Evolutionary conservation across 805 yeast genomes (phyloP), one percentile per base, ranked within the genome.

Genomic region (Phaffomyces opuntiae): DNA sequence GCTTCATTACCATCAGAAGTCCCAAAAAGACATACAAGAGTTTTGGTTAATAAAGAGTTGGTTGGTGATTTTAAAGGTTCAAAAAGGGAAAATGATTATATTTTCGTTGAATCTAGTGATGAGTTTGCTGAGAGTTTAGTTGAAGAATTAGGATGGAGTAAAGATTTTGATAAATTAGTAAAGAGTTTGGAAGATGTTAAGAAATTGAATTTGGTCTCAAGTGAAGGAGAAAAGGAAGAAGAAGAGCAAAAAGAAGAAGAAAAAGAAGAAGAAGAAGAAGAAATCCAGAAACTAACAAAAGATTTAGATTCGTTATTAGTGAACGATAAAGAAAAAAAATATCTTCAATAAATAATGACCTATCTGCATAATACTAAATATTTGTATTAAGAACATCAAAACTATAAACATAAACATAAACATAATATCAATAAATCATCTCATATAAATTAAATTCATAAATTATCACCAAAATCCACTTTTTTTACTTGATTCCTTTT

Each of bases 1-100:
- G 96, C 96, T 1, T 71, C 80, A 9, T 67, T 91, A 42, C 96
- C 96, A 0, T 64, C 75, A 2, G 89, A 85, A 55, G 76, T 83
- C 0, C 69, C 71, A 5, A 54, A 56, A 1, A 57, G 63, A 1
- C 64, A 77, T 17, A 60, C 70, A 5, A 70, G 99, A 49, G 80
- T 82, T 0, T 70, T 91, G 47, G 72, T 88, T 33, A 91, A 91
- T 60, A 73, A 74, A 44, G 96, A 87, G 48, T 56, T 65, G 0
- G 96, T 87, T 13, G 98, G 98, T 4, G 83, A 79, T 53, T 85
- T 85, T 55, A 56, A 60, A 39, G 54, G 67, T 14, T 67, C 73
- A 17, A 70, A 75, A 6, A 71, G 96, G 50, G 62, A 74, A 32
- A 52, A 72, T 1, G 98, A 91, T 60, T 59, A 84, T 9, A 52